phyloP scores from a whole-genome alignment of 2,329 filamentous ascomycete genomes.

The Pseudocercospora musae region DNA sequence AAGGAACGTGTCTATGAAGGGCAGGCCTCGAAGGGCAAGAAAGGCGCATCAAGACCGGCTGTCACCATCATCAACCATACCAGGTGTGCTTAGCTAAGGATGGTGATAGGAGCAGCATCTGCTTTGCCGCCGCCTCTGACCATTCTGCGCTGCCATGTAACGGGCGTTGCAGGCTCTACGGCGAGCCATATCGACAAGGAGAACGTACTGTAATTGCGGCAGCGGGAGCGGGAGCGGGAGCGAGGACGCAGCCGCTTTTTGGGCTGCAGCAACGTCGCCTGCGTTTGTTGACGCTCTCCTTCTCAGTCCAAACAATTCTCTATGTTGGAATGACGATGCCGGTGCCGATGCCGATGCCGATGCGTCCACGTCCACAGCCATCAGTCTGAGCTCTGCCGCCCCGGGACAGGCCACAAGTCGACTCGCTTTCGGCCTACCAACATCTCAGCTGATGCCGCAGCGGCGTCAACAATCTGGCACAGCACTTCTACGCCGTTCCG shows the following conservation, averaged over 20 bases:
- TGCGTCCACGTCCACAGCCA: background rate
- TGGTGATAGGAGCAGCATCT: background rate
- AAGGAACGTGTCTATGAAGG: conserved; percentile 17
- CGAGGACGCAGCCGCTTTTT: background rate
- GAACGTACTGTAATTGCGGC: background rate
- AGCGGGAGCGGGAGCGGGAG: background rate
- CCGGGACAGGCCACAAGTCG: background rate
- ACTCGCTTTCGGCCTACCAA: background rate
- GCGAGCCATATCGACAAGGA: background rate
- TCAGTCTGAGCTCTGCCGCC: background rate
- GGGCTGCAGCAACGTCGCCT: background rate
- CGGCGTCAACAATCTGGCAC: background rate
- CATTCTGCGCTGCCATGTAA: background rate
- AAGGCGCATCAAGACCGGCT: conserved; percentile 11
- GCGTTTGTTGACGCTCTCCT: background rate
- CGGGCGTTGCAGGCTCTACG: background rate
- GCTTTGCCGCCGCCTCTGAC: background rate
- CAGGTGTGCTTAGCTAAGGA: background rate
- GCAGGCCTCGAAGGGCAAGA: conserved; percentile 19
- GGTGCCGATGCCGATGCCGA: background rate
- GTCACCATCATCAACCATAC: conserved; percentile 19
- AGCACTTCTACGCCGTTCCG: background rate
- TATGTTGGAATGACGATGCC: background rate
- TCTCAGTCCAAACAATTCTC: background rate
- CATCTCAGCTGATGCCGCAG: background rate